Base-by-base conservation (phyloP, 306 rosid genomes). In the Pterocarpus santalinus region DNA sequence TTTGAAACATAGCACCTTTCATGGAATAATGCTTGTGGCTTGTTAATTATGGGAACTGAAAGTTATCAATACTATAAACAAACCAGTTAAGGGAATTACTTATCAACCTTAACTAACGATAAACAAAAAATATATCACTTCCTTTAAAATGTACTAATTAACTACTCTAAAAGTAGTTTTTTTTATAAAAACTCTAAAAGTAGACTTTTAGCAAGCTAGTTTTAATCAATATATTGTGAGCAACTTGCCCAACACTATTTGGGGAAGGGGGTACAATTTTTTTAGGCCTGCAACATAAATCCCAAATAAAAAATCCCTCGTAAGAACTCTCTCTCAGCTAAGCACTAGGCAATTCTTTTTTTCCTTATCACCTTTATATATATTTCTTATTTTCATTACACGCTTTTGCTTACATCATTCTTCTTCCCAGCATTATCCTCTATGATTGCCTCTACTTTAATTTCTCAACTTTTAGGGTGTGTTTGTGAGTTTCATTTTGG, bases 131-230 rank as follows among this genome's bases (percentile, higher is more conserved):
- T 28, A 39, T 8, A 65, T 17, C 32, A 56, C 43, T 74, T 56
- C 68, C 68, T 12, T 33, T 58, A 2, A 53, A 52, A 73, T 17
- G 8, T 44, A 33, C 35, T 34, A 33, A 13, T 78, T 53, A 34
- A 73, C 17, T 52, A 53, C 53, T 63, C 43, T 39, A 52, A 11
- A 44, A 72, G 61, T 69, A 68, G 22, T 17, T 73, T 80, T 57
- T 57, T 32, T 38, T 38, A 5, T 38, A 43, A 43, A 8, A 9
- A 41, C 51, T 62, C 41, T 38, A 51, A 22, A 33, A 70, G 51
- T 69, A 58, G 14, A 16, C 55, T 73, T 58, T 43, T 22, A 69
- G 41, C 65, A 47, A 79, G 65, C 15, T 33, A 57, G 39, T 63
- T 58, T 52, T 46, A 64, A 8, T 60, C 15, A 38, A 63, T 72